phyloP scores from a whole-genome alignment of 352 stramenopile species.

The Thalassiosira ordinaria region DNA sequence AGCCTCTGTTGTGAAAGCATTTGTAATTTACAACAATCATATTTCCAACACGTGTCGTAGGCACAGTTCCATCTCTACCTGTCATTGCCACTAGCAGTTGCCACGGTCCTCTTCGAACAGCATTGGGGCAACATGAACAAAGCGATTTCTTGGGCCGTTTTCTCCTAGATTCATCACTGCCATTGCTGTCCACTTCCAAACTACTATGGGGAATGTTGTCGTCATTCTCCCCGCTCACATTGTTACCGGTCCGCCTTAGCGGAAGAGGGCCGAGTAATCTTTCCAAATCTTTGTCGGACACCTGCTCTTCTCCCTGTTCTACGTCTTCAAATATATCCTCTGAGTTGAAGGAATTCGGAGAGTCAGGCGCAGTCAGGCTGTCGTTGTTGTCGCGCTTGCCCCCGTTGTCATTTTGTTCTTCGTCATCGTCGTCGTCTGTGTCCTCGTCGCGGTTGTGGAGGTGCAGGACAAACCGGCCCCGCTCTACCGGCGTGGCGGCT shows the following conservation, averaged over 20 bases:
- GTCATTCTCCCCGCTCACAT: not conserved
- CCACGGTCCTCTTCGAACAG: slow-evolving; percentile 13
- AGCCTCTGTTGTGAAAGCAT: slow-evolving; percentile 59
- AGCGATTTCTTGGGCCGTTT: slow-evolving; percentile 16
- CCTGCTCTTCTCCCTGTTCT: slow-evolving; percentile 10
- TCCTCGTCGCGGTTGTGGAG: slow-evolving; percentile 21
- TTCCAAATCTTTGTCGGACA: slow-evolving; percentile 53
- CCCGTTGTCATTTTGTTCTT: not conserved
- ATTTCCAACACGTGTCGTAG: slow-evolving; percentile 60
- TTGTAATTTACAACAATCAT: slow-evolving; percentile 69
- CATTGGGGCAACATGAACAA: slow-evolving; percentile 35
- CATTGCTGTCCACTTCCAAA: slow-evolving; percentile 18
- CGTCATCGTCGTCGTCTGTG: not conserved
- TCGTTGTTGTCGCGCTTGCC: not conserved
- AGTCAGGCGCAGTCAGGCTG: not conserved
- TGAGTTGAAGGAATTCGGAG: slow-evolving; percentile 35
- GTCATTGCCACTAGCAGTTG: not conserved
- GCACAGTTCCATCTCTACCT: slow-evolving; percentile 9
- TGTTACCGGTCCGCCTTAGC: slow-evolving; percentile 9
- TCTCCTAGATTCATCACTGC: slow-evolving; percentile 10
- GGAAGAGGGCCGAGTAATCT: slow-evolving; percentile 41
- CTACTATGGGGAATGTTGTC: not conserved
- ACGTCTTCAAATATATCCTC: slow-evolving; percentile 56
- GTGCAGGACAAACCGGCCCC: slow-evolving; percentile 16
- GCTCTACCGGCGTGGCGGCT: slow-evolving; percentile 30